phyloP scores from a whole-genome alignment of 2,329 filamentous ascomycete genomes.

The Penicillium sp. region DNA sequence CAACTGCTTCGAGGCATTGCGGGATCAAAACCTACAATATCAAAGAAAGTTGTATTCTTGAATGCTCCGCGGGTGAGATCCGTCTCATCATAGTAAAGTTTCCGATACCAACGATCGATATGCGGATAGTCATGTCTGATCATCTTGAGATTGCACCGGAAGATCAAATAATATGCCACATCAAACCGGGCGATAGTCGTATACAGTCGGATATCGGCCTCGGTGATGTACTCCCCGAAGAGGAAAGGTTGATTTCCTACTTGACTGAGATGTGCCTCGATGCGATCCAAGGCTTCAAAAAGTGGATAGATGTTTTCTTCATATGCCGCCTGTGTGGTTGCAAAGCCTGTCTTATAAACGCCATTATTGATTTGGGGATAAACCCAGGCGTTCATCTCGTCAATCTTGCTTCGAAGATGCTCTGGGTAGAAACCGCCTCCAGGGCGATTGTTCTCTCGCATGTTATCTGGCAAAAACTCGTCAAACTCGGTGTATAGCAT shows the following conservation, averaged over 20 bases:
- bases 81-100: conserved; percentile 53
- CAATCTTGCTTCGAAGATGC: conserved; percentile 65
- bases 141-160: conserved; percentile 71
- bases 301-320: conserved; percentile 69
- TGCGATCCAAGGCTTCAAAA: conserved; percentile 73
- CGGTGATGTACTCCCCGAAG: conserved; percentile 73
- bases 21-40: conserved; percentile 34
- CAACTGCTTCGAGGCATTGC: not conserved
- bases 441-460: conserved; percentile 57
- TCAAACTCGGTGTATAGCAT: conserved; percentile 83
- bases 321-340: conserved; percentile 76
- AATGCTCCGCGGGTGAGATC: conserved; percentile 49
- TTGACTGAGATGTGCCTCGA: conserved; percentile 68
- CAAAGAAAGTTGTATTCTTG: conserved; percentile 50
- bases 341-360: conserved; percentile 70
- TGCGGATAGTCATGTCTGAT: conserved; percentile 64
- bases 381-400: conserved; percentile 76
- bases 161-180: conserved; percentile 77
- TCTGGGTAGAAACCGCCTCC: conserved; percentile 68
- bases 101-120: conserved; percentile 52
- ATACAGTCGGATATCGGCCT: conserved; percentile 75
- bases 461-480: conserved; percentile 61
- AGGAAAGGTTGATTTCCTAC: conserved; percentile 64
- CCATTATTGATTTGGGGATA: conserved; percentile 65
- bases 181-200: conserved; percentile 72